Percentiles rank a stretch among this genome's conserved stretches.
Evolutionary conservation across 768 basidiomycete genomes (phyloP).

Genomic region (Sutorius australiensis): DNA sequence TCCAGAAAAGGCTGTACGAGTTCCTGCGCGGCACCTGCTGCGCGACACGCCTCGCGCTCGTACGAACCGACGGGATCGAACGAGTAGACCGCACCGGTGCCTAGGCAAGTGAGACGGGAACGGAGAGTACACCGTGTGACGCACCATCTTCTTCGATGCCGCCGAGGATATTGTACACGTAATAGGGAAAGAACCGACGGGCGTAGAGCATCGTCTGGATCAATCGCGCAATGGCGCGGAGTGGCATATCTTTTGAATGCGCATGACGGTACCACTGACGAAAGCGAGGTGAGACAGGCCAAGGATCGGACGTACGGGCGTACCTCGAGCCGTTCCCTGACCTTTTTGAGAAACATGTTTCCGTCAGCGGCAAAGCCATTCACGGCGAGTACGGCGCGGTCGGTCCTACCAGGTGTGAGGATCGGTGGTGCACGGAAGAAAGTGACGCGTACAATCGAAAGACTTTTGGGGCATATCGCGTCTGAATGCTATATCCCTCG

Average conservation of each 20-base stretch:
- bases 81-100: slow-evolving; percentile 97
- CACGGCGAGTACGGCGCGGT: slow-evolving; percentile 89
- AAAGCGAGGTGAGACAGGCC: background rate
- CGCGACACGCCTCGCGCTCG: slow-evolving; percentile 94
- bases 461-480: slow-evolving; percentile 93
- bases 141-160: slow-evolving; percentile 95
- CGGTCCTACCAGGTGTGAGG: slow-evolving; percentile 54
- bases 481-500: slow-evolving; percentile 97
- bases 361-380: slow-evolving; percentile 98
- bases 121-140: slow-evolving; percentile 25
- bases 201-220: slow-evolving; percentile 98
- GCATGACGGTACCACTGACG: slow-evolving; percentile 94
- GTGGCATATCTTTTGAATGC: slow-evolving; percentile 96
- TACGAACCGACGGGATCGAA: slow-evolving; percentile 99
- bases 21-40: slow-evolving; percentile 91
- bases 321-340: slow-evolving; percentile 94
- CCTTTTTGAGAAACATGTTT: slow-evolving; percentile 95
- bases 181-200: slow-evolving; percentile 97
- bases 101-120: slow-evolving; percentile 37
- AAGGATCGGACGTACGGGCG: slow-evolving; percentile 23
- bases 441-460: slow-evolving; percentile 73
- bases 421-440: no score
- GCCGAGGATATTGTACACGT: slow-evolving; percentile 94
- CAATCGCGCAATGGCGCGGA: slow-evolving; percentile 93
- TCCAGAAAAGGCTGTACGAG: slow-evolving; percentile 97